These are phyloP conservation scores for Phyllosticta citribraziliensis DNA, from an alignment of 2,329 filamentous ascomycete species.

Conservation along the genomic window DNA sequence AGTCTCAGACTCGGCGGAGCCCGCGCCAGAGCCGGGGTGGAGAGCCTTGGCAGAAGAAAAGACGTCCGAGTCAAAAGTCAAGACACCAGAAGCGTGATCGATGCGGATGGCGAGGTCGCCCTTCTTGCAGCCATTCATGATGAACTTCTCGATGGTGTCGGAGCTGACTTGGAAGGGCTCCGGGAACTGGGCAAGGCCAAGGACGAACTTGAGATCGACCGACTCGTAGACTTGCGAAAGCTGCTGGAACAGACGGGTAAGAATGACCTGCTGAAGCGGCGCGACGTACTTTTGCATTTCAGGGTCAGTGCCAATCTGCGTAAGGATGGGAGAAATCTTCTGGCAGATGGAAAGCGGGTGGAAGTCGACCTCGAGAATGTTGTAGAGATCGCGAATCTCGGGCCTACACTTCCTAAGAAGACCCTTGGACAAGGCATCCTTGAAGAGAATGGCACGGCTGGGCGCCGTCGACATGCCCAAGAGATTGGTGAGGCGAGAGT, in stretches of 20 bases:
- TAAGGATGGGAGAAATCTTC: conserved; percentile 94
- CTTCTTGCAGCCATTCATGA: conserved; percentile 99
- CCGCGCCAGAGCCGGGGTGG: conserved; percentile 71
- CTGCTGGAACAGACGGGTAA: conserved; percentile 97
- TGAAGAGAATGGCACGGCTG: conserved; percentile 83
- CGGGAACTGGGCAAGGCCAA: conserved; percentile 88
- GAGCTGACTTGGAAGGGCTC: conserved; percentile 90
- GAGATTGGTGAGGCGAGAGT: conserved; percentile 89
- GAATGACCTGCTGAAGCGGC: conserved; percentile 94
- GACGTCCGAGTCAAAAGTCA: conserved; percentile 96
- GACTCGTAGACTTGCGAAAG: conserved; percentile 98
- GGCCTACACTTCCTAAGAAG: conserved; percentile 85
- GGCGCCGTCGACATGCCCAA: conserved; percentile 87
- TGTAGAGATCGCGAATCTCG: conserved; percentile 94
- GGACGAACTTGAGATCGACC: conserved; percentile 86
- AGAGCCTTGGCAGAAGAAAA: conserved; percentile 94
- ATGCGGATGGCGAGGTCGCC: conserved; percentile 93
- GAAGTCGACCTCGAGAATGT: conserved; percentile 98
- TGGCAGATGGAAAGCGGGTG: conserved; percentile 97
- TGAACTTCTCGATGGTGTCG: conserved; percentile 96
- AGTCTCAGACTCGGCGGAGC: conserved; percentile 77
- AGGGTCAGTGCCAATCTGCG: conserved; percentile 82
- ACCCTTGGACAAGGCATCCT: conserved; percentile 89
- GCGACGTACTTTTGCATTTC: conserved; percentile 97
- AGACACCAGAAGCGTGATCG: conserved; percentile 86